phyloP scores from a whole-genome alignment of 2,329 filamentous ascomycete species.

The Pseudogymnoascus sp. region DNA sequence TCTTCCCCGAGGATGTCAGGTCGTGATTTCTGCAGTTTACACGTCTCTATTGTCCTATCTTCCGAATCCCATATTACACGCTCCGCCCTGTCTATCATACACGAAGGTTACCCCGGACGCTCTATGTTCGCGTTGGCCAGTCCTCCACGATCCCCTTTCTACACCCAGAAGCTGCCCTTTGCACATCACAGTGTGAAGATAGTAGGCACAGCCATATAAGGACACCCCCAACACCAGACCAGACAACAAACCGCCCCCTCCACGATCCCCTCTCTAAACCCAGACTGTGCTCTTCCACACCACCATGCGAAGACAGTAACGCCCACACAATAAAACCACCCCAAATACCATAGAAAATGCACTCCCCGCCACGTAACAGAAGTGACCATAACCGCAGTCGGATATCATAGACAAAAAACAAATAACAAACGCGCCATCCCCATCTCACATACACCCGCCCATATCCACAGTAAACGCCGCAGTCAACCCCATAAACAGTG shows the following conservation, averaged over 20 bases:
- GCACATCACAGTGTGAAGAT: neutral
- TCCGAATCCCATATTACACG: neutral
- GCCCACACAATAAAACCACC: neutral
- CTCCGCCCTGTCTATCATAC: neutral
- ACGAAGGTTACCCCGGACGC: neutral
- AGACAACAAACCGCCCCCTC: neutral
- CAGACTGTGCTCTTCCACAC: neutral
- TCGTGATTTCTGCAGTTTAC: neutral
- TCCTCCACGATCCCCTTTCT: neutral
- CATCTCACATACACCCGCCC: neutral
- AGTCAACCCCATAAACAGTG: neutral
- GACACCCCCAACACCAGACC: neutral
- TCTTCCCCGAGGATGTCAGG: neutral
- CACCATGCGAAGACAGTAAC: neutral
- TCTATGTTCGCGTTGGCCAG: neutral
- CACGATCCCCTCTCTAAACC: neutral
- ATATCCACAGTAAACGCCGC: neutral
- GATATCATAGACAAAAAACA: neutral
- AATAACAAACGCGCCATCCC: neutral
- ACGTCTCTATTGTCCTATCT: neutral
- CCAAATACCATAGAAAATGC: neutral
- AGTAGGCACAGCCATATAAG: neutral
- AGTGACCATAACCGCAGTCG: constrained; percentile 3
- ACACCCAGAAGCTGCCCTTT: neutral
- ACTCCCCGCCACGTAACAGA: neutral